Evolutionary conservation across 2,329 filamentous ascomycete species (phyloP), one percentile per base, ranked within the genome.

Genomic region (Coniella vitis): DNA sequence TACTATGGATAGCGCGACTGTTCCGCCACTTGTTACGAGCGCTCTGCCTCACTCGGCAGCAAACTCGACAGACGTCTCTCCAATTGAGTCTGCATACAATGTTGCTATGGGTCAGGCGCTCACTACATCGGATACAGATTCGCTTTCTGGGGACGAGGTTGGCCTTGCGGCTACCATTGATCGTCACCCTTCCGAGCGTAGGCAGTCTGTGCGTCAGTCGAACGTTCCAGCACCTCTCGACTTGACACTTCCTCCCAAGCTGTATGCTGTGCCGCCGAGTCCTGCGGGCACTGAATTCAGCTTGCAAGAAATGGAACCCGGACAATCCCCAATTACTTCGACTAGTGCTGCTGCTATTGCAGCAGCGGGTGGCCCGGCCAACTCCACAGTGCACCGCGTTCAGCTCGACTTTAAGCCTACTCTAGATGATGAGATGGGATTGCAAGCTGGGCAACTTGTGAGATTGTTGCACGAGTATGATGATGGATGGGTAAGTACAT

Each of bases 401-500:
- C 88, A 96, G 65, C 81, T 97, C 57, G 90, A 96, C 66, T 98
- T 97, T 68, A 86, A 82, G 65, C 90, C 93, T 21, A 91, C 87
- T 3, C 84, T 97, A 76, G 86, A 89, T 5, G 93, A 98, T 62
- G 93, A 98, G 68, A 74, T 98, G 61, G 86, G 82, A 54, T 76
- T 98, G 38, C 78, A 74, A 54, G 80, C 84, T 50, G 93, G 93
- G 45, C 84, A 94, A 54, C 75, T 98, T 42, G 88, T 97, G 44
- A 81, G 91, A 55, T 73, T 98, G 55, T 74, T 97, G 45, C 91
- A 97, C 62, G 90, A 95, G 68, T 98, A 97, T 61, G 93, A 98
- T 63, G 93, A 98, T 69, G 93, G 93, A 60, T 98, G 93, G 93
- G 87, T 91, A 78, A 78, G 86, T 76, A 12, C 9, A 29, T 16